Percentiles rank a stretch among this genome's conserved stretches.
Evolutionary conservation across 2,329 filamentous ascomycete species (phyloP).

Genomic region (Eurotiales sp.): DNA sequence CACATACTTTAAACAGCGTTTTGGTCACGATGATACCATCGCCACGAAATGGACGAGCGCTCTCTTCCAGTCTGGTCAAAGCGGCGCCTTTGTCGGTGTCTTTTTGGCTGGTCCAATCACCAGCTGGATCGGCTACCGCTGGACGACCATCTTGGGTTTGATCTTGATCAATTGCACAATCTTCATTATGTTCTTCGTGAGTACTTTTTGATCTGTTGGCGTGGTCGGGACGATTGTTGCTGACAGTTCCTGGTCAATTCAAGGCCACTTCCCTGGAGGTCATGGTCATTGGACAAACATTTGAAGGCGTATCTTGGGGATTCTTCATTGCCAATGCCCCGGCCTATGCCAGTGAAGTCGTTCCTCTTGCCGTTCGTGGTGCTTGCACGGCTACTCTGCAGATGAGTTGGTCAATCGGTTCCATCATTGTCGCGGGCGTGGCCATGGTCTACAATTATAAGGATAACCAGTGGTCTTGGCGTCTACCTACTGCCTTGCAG

Average conservation of each 20-base stretch:
- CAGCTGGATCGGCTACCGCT: conserved; percentile 57
- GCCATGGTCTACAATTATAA: conserved; percentile 39
- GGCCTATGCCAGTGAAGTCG: conserved; percentile 52
- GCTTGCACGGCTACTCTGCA: conserved; percentile 56
- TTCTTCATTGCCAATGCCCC: conserved; percentile 51
- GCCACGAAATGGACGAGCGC: conserved; percentile 52
- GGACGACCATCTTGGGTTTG: conserved; percentile 53
- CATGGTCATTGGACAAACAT: conserved; percentile 30
- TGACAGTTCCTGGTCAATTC: neutral
- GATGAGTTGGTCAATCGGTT: conserved; percentile 56
- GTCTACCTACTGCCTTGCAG: conserved; percentile 50
- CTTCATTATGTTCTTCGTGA: conserved; percentile 57
- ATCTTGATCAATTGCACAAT: conserved; percentile 58
- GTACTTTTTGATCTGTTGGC: conserved; percentile 11
- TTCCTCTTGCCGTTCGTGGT: conserved; percentile 43
- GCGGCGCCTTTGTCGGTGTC: conserved; percentile 59
- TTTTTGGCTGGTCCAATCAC: conserved; percentile 60
- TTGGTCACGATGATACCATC: conserved; percentile 36
- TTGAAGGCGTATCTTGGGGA: conserved; percentile 45
- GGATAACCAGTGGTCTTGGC: conserved; percentile 47
- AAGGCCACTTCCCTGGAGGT: conserved; percentile 41
- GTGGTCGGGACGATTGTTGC: neutral
- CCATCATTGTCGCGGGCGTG: conserved; percentile 50
- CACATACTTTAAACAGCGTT: conserved; percentile 34
- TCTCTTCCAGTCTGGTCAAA: conserved; percentile 52